Evolutionary conservation across 768 basidiomycete species (phyloP).

Genomic region (Lactarius akahatsu): DNA sequence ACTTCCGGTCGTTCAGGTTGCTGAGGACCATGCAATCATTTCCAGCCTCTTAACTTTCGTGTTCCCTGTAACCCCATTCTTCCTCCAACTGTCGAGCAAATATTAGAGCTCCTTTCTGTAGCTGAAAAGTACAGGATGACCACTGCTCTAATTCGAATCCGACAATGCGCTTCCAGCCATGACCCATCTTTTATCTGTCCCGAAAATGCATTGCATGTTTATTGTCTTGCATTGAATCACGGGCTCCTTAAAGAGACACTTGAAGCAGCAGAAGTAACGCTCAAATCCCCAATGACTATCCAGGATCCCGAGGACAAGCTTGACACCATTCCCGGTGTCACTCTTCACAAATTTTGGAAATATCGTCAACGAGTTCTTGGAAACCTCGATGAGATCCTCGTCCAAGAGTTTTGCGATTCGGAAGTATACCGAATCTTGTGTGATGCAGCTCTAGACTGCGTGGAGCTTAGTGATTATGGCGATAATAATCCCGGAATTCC

Average conservation of each 20-base stretch:
- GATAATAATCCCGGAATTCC: background rate
- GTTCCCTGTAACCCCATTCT: no score
- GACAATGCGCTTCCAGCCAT: no score
- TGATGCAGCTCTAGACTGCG: no score
- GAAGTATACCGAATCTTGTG: background rate
- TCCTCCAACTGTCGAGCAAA: no score
- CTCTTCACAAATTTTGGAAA: background rate
- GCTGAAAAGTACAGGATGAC: no score
- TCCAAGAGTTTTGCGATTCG: accelerated
- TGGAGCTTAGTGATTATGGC: background rate
- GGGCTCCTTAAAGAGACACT: background rate
- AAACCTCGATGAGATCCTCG: no score
- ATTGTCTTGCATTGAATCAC: background rate
- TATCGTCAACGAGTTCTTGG: background rate
- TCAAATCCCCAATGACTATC: background rate
- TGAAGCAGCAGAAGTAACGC: background rate
- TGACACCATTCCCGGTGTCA: background rate
- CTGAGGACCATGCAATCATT: no score
- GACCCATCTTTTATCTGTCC: no score
- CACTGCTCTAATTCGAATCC: no score
- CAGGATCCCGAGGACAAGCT: background rate
- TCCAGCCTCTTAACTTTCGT: no score
- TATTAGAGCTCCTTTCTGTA: no score
- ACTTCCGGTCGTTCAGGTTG: no score
- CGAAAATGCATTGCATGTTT: conserved; percentile 1